Conservation (phyloP, 371 early-diverging fungal species). For the Lichtheimia ramosa region DNA sequence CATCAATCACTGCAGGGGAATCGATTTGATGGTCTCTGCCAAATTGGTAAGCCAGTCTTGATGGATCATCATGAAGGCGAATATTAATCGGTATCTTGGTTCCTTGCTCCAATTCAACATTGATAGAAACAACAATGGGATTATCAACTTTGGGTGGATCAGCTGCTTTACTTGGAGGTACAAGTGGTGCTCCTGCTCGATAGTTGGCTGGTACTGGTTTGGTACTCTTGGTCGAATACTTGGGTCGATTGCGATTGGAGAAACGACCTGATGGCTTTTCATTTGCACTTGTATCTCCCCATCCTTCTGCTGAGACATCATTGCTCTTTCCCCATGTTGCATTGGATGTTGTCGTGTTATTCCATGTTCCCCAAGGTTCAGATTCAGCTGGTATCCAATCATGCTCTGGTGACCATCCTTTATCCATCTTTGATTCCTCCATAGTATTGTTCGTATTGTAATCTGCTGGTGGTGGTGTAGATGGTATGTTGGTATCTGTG, state of each 20-base stretch:
- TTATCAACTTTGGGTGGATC: constrained; percentile 10
- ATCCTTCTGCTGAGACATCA: neutral
- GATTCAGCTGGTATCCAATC: neutral
- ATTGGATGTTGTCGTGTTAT: neutral
- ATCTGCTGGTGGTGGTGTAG: neutral
- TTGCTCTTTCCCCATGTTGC: neutral
- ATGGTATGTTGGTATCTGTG: neutral
- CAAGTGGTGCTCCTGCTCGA: neutral
- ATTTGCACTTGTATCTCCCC: neutral
- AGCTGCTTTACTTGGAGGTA: constrained; percentile 12
- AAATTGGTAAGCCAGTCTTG: constrained; percentile 11
- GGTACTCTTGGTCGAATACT: constrained; percentile 3
- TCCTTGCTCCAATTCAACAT: constrained; percentile 16
- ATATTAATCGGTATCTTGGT: constrained; percentile 15
- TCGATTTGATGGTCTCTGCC: constrained; percentile 5
- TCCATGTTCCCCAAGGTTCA: neutral
- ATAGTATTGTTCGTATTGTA: neutral
- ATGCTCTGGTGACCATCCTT: neutral
- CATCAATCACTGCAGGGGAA: constrained; percentile 7
- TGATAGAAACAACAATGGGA: constrained; percentile 20
- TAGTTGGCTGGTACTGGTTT: constrained; percentile 8
- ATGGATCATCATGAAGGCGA: constrained; percentile 19
- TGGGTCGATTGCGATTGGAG: constrained; percentile 9
- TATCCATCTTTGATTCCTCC: too few relatives aligned
- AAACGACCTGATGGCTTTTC: neutral